A percentile compares a stretch with the other conserved stretches of the same genome.
Evolutionary conservation across 257 asterid species (phyloP).

Genomic region (Schizonepeta tenuifolia): DNA sequence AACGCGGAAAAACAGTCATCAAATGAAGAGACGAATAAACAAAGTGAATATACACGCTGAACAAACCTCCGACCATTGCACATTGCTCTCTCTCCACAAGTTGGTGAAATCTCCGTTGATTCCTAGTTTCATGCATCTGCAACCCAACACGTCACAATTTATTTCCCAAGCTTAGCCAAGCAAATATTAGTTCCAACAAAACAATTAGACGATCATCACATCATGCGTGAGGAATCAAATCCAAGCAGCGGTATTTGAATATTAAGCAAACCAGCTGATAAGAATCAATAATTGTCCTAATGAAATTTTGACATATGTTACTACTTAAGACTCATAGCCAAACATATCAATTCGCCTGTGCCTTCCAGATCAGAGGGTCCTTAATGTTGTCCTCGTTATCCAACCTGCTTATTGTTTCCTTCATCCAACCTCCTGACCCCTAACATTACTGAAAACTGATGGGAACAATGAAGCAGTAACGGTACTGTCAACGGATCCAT

Average conservation of each 20-base stretch:
- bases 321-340: neutral
- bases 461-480: neutral
- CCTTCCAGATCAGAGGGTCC: neutral
- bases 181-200: neutral
- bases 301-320: neutral
- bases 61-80: neutral
- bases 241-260: neutral
- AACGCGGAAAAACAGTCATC: neutral
- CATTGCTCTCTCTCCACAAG: constrained; percentile 24
- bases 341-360: neutral
- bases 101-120: constrained; percentile 6
- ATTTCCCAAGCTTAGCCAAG: neutral
- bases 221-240: too few species aligned
- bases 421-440: neutral
- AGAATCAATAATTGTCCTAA: neutral
- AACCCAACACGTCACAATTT: constrained; percentile 14
- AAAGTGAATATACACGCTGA: constrained; percentile 5
- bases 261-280: neutral
- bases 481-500: neutral
- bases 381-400: neutral
- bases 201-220: neutral
- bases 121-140: constrained; percentile 35
- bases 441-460: neutral
- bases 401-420: neutral
- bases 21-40: neutral